These are phyloP conservation scores for Primulina tabacum DNA, from an alignment of 257 asterid genomes.

Conservation along the genomic window DNA sequence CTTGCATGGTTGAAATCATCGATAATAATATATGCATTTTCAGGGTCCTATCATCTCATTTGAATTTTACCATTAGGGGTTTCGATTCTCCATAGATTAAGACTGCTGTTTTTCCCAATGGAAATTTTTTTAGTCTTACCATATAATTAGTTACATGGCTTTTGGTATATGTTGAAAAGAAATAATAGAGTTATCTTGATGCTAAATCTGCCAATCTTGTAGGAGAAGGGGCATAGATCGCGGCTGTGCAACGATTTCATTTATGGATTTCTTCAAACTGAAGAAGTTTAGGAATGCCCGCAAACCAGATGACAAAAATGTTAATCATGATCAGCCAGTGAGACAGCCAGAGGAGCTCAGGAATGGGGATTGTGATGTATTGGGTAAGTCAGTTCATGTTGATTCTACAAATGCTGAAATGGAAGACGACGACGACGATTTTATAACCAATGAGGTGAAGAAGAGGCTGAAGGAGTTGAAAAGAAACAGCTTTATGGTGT, in stretches of 20 bases:
- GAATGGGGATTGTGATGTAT: conserved; percentile 32
- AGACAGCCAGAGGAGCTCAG: conserved; percentile 52
- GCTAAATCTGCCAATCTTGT: conserved; percentile 1
- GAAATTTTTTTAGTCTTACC: neutral
- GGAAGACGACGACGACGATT: conserved; percentile 92
- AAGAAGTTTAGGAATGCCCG: conserved; percentile 60
- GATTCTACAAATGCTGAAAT: conserved; percentile 54
- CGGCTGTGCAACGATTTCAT: conserved; percentile 9
- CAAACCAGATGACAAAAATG: conserved; percentile 45
- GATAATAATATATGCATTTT: conserved; percentile 6
- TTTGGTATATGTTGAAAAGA: neutral
- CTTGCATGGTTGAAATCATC: neutral
- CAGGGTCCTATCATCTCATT: neutral
- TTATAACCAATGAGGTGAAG: conserved; percentile 87
- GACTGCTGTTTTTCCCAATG: neutral
- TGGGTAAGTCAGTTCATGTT: conserved; percentile 46
- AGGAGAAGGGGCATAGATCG: conserved; percentile 12
- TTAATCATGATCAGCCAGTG: conserved; percentile 43
- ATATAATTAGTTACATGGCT: neutral
- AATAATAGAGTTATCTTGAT: conserved; percentile 13
- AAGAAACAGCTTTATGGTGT: conserved; percentile 87
- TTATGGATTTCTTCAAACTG: conserved; percentile 74
- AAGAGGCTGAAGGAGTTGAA: conserved; percentile 90
- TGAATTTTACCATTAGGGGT: neutral
- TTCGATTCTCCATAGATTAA: conserved; percentile 8